Evolutionary conservation across 2,329 filamentous ascomycete genomes (phyloP).

Genomic region (Diplocarpon mali): DNA sequence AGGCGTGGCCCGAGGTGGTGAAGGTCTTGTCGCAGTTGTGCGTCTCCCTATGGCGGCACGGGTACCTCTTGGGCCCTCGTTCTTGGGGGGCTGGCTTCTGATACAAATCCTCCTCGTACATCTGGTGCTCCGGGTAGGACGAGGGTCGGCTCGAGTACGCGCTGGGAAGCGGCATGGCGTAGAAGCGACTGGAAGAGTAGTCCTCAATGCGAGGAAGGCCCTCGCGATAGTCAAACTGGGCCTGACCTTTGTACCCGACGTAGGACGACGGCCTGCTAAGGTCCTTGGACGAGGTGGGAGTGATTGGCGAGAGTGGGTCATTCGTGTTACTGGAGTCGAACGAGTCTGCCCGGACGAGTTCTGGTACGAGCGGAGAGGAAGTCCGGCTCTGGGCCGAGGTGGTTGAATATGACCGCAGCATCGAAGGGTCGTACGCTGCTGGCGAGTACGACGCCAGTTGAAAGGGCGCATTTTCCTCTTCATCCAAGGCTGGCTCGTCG

Average conservation of each 20-base stretch:
- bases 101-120: conserved; percentile 19
- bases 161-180: conserved; percentile 1
- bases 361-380: conserved; percentile 33
- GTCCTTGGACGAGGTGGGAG: conserved; percentile 36
- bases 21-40: conserved; percentile 69
- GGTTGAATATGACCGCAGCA: conserved; percentile 20
- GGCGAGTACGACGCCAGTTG: conserved; percentile 3
- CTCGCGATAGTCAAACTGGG: conserved; percentile 28
- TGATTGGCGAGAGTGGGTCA: conserved; percentile 44
- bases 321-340: conserved; percentile 49
- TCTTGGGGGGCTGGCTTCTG: conserved; percentile 8
- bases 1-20: conserved; percentile 77
- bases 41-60: conserved; percentile 60
- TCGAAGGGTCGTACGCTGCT: conserved; percentile 8
- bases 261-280: conserved; percentile 29
- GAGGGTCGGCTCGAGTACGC: conserved; percentile 3
- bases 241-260: conserved; percentile 27
- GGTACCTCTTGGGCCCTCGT: conserved; percentile 48
- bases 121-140: conserved; percentile 13
- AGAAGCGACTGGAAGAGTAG: conserved; percentile 6
- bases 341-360: conserved; percentile 48
- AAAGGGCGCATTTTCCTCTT: conserved; percentile 14
- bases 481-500: conserved; percentile 34
- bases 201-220: conserved; percentile 8
- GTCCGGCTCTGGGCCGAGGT: conserved; percentile 29